Evolutionary conservation across 805 yeast species (phyloP), one percentile per base, ranked within the genome.

Genomic region (Jamesozyma spencerorum): DNA sequence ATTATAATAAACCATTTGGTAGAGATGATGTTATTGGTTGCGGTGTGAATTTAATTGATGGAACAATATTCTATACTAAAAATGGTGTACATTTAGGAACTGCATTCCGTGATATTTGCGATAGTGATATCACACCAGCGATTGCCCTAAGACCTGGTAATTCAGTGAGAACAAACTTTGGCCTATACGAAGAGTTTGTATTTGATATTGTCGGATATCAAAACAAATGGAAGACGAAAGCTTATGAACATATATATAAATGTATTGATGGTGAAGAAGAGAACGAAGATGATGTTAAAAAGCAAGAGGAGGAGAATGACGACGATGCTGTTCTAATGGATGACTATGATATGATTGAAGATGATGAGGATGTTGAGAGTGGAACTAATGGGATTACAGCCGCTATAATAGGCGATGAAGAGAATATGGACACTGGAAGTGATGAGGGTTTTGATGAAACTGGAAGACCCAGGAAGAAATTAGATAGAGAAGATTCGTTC

Each of bases 11-110:
- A 22, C 52, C 58, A 24, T 79, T 72, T 56, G 74, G 78, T 0
- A 54, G 63, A 28, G 71, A 71, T 18, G 95, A 86, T 58, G 66
- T 74, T 2, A 70, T 88, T 46, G 97, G 97, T 0, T 81, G 88
- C 59, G 96, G 96, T 4, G 70, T 86, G 18, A 81, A 87, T 63
- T 81, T 75, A 50, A 65, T 72, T 13, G 74, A 73, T 31, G 71
- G 75, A 32, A 63, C 77, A 0, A 70, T 85, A 2, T 88, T 87
- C 51, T 75, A 76, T 47, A 87, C 96, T 0, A 80, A 83, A 56
- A 87, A 88, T 60, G 97, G 96, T 2, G 69, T 83, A 3, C 64
- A 59, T 31, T 54, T 77, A 34, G 82, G 81, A 1, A 64, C 68
- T 30, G 80, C 80, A 2, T 77, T 77, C 47, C 59, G 61, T 5